Evolutionary conservation across 2,329 filamentous ascomycete species (phyloP).

Genomic region (Penicillium sp.): DNA sequence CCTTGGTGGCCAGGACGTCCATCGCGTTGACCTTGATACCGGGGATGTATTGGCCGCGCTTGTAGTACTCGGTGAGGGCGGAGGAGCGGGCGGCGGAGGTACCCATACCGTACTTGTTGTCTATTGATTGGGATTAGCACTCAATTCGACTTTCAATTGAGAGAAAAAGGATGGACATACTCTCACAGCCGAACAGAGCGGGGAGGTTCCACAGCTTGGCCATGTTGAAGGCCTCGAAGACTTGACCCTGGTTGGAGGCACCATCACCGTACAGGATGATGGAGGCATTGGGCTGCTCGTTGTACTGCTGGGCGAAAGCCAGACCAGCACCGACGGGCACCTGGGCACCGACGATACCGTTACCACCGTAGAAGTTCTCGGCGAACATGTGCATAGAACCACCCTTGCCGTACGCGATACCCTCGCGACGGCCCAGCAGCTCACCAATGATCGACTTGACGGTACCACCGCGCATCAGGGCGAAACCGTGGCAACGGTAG

Average conservation of each 20-base stretch:
- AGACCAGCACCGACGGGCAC: slow-evolving; percentile 96
- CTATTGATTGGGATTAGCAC: slow-evolving; percentile 49
- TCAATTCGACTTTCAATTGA: slow-evolving; percentile 8
- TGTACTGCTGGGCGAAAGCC: slow-evolving; percentile 96
- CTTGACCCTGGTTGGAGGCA: slow-evolving; percentile 98
- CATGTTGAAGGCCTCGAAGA: slow-evolving; percentile 99
- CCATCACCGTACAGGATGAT: slow-evolving; percentile 96
- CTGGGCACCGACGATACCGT: slow-evolving; percentile 98
- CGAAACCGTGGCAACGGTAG: slow-evolving; percentile 99
- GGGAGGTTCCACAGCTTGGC: slow-evolving; percentile 98
- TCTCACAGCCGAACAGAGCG: slow-evolving; percentile 96
- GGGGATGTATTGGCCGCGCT: slow-evolving; percentile 99
- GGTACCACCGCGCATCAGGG: slow-evolving; percentile 89
- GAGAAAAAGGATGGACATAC: slow-evolving; percentile 60
- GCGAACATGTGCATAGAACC: slow-evolving; percentile 99
- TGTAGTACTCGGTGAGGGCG: slow-evolving; percentile 99
- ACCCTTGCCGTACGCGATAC: slow-evolving; percentile 98
- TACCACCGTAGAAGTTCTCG: slow-evolving; percentile 96
- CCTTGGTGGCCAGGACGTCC: slow-evolving; percentile 98
- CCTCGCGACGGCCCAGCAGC: slow-evolving; percentile 89
- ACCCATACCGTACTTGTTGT: slow-evolving; percentile 99
- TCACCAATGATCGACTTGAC: slow-evolving; percentile 95
- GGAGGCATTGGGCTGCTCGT: slow-evolving; percentile 80
- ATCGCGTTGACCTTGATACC: slow-evolving; percentile 99
- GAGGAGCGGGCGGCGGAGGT: slow-evolving; percentile 92